Base-by-base conservation (phyloP, 352 stramenopile species). In the Globisporangium irregulare region DNA sequence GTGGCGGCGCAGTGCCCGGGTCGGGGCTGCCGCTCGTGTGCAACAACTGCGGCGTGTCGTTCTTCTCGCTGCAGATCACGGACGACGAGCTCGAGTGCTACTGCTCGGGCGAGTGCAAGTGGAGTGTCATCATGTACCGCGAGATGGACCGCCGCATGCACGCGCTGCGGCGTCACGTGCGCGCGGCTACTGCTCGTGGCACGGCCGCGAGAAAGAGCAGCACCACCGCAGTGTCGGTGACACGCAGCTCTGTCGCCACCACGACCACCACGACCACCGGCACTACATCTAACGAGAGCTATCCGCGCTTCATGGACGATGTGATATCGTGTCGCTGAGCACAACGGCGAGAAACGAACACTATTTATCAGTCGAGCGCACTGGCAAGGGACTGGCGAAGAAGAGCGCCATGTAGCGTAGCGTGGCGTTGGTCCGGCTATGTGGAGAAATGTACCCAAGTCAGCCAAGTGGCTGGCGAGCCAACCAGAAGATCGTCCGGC, bases 91-190 rank as follows among this genome's bases (percentile, higher is more conserved):
- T 88, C 63, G 82, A 92, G 59, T 91, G 78, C 70, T 95, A 93
- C 70, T 95, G 87, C 74, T 95, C 87, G 34, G 87, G 87, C 64
- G 87, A 95, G 74, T 95, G 87, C 84, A 95, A 95, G 73, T 95
- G 87, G 87, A 95, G 87, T 66, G 85, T 95, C 61, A 90, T 93
- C 62, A 91, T 95, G 79, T 91, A 90, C 73, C 79, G 78, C 20
- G 84, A 95, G 56, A 93, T 95, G 79, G 82, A 92, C 51, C 73
- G 76, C n/a, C 86, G 81, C 59, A 79, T 92, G 80, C 75, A 75
- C 50, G 71, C 76, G 46, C 68, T 89, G 68, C 79, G 78, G 22
- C 68, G 51, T n/a, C 72, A 67, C n/a, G 51, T 66, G 55, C 67
- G 53, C n/a, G 64, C 55, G 55, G 56, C 24, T 5, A 34, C 51